These are phyloP conservation scores for Phytophthora palmivora DNA, from an alignment of 352 stramenopile genomes.

Conservation along the genomic window DNA sequence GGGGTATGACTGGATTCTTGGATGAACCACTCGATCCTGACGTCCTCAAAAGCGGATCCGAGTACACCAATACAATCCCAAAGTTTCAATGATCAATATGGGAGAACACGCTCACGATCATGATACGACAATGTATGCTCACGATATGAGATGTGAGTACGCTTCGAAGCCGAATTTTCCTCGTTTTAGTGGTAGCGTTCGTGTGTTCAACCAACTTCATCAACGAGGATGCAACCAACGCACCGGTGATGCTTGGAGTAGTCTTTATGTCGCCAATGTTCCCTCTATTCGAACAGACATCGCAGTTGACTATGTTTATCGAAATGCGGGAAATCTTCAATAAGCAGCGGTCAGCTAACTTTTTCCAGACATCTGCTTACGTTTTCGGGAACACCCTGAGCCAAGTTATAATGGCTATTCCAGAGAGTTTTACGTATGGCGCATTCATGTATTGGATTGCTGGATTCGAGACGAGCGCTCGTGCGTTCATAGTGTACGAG, in stretches of 20 bases:
- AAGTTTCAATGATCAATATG: slow-evolving; percentile 19
- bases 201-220: slow-evolving; percentile 37
- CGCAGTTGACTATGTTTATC: slow-evolving; percentile 71
- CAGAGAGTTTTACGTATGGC: slow-evolving; percentile 72
- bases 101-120: slow-evolving; percentile 12
- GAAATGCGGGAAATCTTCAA: slow-evolving; percentile 62
- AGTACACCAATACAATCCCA: too few relatives aligned
- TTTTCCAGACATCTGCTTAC: slow-evolving; percentile 70
- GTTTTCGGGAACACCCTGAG: slow-evolving; percentile 45
- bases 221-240: slow-evolving; percentile 15
- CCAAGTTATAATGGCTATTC: slow-evolving; percentile 38
- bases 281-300: slow-evolving; percentile 61
- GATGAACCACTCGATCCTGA: too few relatives aligned
- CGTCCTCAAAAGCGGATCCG: slow-evolving; percentile 78
- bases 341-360: slow-evolving; percentile 76
- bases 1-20: too few relatives aligned
- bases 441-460: slow-evolving; percentile 44
- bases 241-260: slow-evolving; percentile 53
- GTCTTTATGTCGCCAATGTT: slow-evolving; percentile 78
- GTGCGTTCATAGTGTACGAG: slow-evolving; percentile 64
- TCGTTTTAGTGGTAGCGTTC: slow-evolving; percentile 39
- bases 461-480: slow-evolving; percentile 39
- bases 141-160: slow-evolving; percentile 45
- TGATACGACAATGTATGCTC: slow-evolving; percentile 54
- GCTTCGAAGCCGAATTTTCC: slow-evolving; percentile 35